Evolutionary conservation across 2,329 filamentous ascomycete species (phyloP).

Genomic region (Botrytis deweyae): DNA sequence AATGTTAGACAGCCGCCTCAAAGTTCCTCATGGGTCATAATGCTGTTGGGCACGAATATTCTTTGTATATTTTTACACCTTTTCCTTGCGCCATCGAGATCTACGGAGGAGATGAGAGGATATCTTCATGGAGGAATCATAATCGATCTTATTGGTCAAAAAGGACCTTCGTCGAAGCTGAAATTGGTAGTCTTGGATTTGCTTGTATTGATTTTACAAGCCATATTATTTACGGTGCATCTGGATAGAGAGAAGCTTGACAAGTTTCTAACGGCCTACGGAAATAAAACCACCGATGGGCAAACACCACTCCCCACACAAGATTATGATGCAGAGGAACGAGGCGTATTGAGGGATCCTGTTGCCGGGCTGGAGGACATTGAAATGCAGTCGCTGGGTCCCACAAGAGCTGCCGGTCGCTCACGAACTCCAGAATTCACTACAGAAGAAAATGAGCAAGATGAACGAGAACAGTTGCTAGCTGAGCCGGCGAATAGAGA

Average conservation of each 20-base stretch:
- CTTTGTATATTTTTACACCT: conserved; percentile 62
- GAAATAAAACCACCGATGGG: conserved; percentile 13
- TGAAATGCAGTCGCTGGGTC: conserved; percentile 34
- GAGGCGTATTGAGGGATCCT: conserved; percentile 34
- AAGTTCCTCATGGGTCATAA: conserved; percentile 54
- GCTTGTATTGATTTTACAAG: conserved; percentile 57
- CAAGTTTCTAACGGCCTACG: conserved; percentile 27
- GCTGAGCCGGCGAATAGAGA: conserved; percentile 29
- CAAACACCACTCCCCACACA: conserved; percentile 25
- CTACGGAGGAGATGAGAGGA: conserved; percentile 60
- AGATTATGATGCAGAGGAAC: conserved; percentile 39
- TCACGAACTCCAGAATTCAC: neutral
- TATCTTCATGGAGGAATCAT: conserved; percentile 68
- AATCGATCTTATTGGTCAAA: conserved; percentile 67
- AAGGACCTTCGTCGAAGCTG: conserved; percentile 56
- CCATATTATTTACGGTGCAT: conserved; percentile 63
- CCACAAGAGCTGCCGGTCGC: conserved; percentile 13
- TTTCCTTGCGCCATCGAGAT: conserved; percentile 53
- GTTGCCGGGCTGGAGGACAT: conserved; percentile 33
- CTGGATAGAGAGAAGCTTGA: conserved; percentile 58
- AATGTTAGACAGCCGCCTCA: conserved; percentile 57
- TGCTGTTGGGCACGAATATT: conserved; percentile 57
- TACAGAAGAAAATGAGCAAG: conserved; percentile 12
- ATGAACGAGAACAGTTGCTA: conserved; percentile 27
- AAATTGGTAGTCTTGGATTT: conserved; percentile 57